Base-by-base conservation (phyloP, 2,329 filamentous ascomycete genomes). In the Fusarium scirpi region DNA sequence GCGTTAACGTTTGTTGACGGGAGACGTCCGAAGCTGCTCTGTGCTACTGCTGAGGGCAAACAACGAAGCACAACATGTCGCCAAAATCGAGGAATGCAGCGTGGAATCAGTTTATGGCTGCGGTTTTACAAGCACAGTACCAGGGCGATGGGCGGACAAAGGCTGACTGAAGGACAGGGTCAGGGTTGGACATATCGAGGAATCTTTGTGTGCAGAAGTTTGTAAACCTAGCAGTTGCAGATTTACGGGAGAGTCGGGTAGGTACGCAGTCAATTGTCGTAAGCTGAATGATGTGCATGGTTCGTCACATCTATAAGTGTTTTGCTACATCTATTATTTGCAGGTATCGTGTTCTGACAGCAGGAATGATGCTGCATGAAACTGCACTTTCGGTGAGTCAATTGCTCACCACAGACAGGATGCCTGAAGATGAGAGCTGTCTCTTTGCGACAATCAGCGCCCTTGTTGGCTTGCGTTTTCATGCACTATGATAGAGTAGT, bases 171-270 rank as follows among this genome's bases (percentile, higher is more conserved):
- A 47, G 53, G 53, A 58, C 57, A 70, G 53, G 57, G 27, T 32
- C 62, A 41, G 44, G 46, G 59, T 60, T 44, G 25, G 55, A 71
- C 63, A 58, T 45, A 68, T 65, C 63, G 51, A 38, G 30, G 30
- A 52, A 58, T 52, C 48, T 52, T 43, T 41, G 46, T 45, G 58
- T 34, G 45, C 54, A 69, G 53, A 34, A 45, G 22, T 25, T 25
- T 44, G 44, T 65, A 45, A 41, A 20, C 49, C 5, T 41, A n/a
- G 34, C n/a, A 20, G 24, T 16, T 56, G 27, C 38, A 52, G 38
- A 24, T 68, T 58, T 30, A 30, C 47, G 52, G 67, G 32, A 56
- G 30, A 43, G 27, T 46, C 67, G 41, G 62, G 18, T 59, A 52
- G 25, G 27, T 40, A 51, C 56, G 63, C 58, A 64, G 51, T 45